phyloP scores from a whole-genome alignment of 495 filamentous ascomycete genomes.

The Hypoxylon fragiforme region DNA sequence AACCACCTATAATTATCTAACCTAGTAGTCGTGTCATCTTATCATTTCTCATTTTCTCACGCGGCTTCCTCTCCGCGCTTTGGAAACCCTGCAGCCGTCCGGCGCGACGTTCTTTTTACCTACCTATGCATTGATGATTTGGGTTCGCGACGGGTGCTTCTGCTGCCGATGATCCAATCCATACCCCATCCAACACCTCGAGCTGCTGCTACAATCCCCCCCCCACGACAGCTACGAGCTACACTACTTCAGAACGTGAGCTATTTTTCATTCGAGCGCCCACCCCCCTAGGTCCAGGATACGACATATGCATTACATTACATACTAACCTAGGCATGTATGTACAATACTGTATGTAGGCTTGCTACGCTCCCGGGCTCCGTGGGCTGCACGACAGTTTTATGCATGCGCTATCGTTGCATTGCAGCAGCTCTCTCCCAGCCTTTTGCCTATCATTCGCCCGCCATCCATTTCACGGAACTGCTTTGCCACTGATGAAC shows the following conservation, averaged over 20 bases:
- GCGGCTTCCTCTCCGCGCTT: conserved; percentile 12
- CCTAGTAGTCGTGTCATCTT: neutral
- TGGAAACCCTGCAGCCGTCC: conserved; percentile 11
- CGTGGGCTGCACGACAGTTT: conserved; percentile 30
- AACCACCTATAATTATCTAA: no score
- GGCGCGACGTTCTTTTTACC: conserved; percentile 1
- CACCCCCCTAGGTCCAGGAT: conserved; percentile 5
- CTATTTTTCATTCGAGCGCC: conserved; percentile 31
- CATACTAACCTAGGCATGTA: no score
- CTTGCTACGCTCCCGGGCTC: conserved; percentile 19
- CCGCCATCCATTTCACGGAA: conserved; percentile 11
- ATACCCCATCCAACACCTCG: neutral
- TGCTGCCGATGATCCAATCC: conserved; percentile 18
- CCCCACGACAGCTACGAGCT: neutral
- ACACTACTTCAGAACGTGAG: conserved; percentile 15
- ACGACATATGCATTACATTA: no score
- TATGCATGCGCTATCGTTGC: conserved; percentile 25
- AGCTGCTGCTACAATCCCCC: neutral
- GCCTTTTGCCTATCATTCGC: conserved; percentile 24
- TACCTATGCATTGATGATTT: conserved; percentile 1
- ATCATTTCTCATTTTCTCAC: neutral
- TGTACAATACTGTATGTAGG: no score
- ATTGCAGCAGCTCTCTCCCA: conserved; percentile 25
- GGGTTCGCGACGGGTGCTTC: conserved; percentile 8
- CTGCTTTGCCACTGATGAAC: conserved; percentile 18